Conservation (phyloP, 331 rosid genomes). For the Malus hybrid region DNA sequence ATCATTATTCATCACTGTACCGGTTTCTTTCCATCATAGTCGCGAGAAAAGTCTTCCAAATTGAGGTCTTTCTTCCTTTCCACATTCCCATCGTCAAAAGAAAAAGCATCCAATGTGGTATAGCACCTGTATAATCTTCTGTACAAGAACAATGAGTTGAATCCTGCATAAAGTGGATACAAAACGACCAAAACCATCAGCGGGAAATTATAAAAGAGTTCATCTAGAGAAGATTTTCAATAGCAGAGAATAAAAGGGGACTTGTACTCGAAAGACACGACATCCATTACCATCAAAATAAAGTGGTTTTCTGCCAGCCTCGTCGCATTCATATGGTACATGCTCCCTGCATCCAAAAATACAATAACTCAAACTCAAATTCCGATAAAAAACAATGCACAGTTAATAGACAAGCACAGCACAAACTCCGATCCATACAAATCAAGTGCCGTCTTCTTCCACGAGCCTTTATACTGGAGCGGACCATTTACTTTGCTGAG, state of each 20-base stretch:
- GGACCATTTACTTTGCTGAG: constrained; percentile 50
- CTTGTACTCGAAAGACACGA: neutral
- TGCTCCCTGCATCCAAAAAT: constrained; percentile 51
- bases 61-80: constrained; percentile 56
- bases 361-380: neutral
- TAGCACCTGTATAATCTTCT: constrained; percentile 77
- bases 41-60: constrained; percentile 43
- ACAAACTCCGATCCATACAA: constrained; percentile 34
- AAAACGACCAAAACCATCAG: neutral
- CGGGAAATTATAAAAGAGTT: neutral
- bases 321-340: constrained; percentile 29
- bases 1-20: constrained; percentile 36
- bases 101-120: constrained; percentile 64
- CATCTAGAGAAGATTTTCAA: neutral
- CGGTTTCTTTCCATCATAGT: constrained; percentile 83
- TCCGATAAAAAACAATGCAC: neutral
- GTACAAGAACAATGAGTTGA: constrained; percentile 69
- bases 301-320: constrained; percentile 28
- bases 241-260: neutral
- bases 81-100: constrained; percentile 63
- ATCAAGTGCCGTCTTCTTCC: constrained; percentile 78
- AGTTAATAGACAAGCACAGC: neutral
- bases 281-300: constrained; percentile 62
- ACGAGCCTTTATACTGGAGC: constrained; percentile 74
- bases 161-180: constrained; percentile 47